Evolutionary conservation across 805 yeast species (phyloP), one percentile per base, ranked within the genome.

Genomic region (Starmerella stellata): DNA sequence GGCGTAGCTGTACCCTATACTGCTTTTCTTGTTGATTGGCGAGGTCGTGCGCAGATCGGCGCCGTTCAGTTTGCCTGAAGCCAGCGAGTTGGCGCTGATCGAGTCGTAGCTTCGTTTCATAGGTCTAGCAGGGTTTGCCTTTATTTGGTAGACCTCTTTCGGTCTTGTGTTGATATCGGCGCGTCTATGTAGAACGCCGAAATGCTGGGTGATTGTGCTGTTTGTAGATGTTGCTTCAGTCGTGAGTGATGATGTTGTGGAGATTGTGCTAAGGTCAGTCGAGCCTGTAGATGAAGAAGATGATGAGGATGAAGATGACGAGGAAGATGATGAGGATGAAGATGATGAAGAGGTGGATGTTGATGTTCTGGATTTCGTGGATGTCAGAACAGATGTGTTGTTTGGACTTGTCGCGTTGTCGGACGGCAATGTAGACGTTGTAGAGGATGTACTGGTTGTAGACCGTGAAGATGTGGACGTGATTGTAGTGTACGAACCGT

Each of bases 1-100:
- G 4, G 51, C 41, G 18, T 30, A 41, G 2, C 51, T 42, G 40
- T 41, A 49, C 2, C 54, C 54, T 20, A 48, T 44, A 4, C 50
- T 42, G 1, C 46, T 45, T 16, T 37, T 23, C 9, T n/a, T 5
- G 18, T 31, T 16, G 28, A 21, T 42, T 3, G 47, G 48, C 2
- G 43, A 15, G 2, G 11, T 25, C 4, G 47, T 44, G 4, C 39
- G 40, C 48, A 44, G 33, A 4, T 37, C 16, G 2, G 47, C 48
- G 11, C 20, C 27, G 25, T 25, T 36, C 9, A 28, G 29, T 17
- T 38, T 44, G 7, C 38, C 40, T 2, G 18, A 5, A 15, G 23
- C 18, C 15, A 29, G 5, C 13, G 35, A 7, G 15, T 11, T 21
- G 11, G 35, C 8, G 25, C 25, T 32, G 17, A 13, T 23, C 18